These are phyloP conservation scores for Akebia trifoliata DNA, from an alignment of 164 flowering plant species.

Conservation along the genomic window DNA sequence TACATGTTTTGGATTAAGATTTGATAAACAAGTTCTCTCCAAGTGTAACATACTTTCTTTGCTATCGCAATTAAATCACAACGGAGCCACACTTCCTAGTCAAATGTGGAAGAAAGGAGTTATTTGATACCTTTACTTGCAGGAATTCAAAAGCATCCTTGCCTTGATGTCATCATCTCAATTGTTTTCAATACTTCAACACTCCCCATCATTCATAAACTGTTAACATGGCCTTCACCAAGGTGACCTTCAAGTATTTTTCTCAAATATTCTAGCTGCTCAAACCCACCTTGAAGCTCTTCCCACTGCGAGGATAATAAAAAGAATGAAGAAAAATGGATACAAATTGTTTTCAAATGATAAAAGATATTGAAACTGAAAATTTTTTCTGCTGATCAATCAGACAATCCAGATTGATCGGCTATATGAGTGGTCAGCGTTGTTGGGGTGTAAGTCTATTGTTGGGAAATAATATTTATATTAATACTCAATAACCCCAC, in stretches of 20 bases:
- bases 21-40: no score
- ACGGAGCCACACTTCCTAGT: not conserved
- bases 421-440: no score
- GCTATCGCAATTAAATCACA: not conserved
- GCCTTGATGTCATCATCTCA: not conserved
- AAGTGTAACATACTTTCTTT: not conserved
- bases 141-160: not conserved
- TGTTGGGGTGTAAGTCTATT: no score
- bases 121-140: not conserved
- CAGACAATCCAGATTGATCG: no score
- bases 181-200: not conserved
- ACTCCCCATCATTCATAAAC: not conserved
- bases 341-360: conserved; percentile 1
- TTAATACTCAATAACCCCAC: no score
- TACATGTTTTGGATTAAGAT: not conserved
- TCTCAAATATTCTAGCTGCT: conserved; percentile 75
- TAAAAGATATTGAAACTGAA: not conserved
- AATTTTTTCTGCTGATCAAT: no score
- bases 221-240: not conserved
- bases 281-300: conserved; percentile 65
- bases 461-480: no score
- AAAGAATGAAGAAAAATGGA: not conserved
- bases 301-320: conserved; percentile 65
- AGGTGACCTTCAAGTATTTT: conserved; percentile 48
- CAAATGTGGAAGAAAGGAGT: conserved; percentile 1